Percentiles rank a stretch among this genome's conserved stretches.
Evolutionary conservation across 108 stramenopile genomes (phyloP).

Genomic region (Nannochloropsis oceanica): DNA sequence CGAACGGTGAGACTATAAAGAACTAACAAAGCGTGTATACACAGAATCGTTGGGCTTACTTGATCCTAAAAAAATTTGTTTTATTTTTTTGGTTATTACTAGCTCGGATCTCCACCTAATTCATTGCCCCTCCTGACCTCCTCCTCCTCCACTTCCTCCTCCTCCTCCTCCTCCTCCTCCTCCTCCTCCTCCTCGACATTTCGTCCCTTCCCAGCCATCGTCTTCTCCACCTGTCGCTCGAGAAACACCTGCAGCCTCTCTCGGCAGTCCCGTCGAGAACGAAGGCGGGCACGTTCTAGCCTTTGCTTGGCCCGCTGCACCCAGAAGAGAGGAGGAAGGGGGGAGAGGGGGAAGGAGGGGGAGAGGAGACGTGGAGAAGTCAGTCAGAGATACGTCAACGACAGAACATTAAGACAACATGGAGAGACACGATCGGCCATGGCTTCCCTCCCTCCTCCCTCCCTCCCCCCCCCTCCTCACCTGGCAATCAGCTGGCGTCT

Average conservation of each 20-base stretch:
- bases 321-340: not conserved
- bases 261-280: not conserved
- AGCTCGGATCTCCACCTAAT: not conserved
- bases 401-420: not conserved
- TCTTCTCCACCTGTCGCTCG: not conserved
- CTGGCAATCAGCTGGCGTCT: not conserved
- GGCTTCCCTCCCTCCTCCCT: not conserved
- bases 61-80: too few species aligned
- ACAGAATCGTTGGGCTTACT: too few species aligned
- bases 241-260: not conserved
- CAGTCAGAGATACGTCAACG: not conserved
- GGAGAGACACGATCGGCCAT: not conserved
- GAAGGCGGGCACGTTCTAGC: not conserved
- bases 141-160: not conserved
- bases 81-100: too few species aligned
- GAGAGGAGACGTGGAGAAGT: not conserved
- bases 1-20: too few species aligned
- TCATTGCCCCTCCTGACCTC: not conserved
- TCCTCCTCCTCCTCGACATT: not conserved
- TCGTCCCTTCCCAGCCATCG: not conserved
- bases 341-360: not conserved
- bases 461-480: not conserved
- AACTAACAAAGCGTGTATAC: too few species aligned
- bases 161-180: not conserved
- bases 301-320: not conserved